Evolutionary conservation across 371 early-diverging fungal species (phyloP).

Genomic region (Mortierella sp.): DNA sequence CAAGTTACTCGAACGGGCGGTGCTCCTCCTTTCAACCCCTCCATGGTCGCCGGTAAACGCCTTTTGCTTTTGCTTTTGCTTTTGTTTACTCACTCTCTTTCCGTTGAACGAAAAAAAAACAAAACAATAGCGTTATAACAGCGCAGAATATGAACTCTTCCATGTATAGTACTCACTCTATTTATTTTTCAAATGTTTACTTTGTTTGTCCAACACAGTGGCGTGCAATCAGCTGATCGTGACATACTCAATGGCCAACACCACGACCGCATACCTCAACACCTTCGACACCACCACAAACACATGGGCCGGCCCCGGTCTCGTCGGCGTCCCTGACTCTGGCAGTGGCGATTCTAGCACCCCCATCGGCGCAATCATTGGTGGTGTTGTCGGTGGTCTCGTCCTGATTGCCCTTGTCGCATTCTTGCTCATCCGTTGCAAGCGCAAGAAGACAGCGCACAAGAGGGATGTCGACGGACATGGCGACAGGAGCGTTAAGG

Average conservation of each 20-base stretch:
- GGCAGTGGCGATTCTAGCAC: not conserved
- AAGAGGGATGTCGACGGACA: not conserved
- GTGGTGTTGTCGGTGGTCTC: slow-evolving; percentile 15
- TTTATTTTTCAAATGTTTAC: too few species aligned
- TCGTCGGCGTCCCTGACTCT: slow-evolving; percentile 5
- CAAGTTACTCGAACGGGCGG: slow-evolving; percentile 4
- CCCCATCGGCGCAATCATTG: slow-evolving; percentile 8
- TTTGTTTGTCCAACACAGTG: not conserved
- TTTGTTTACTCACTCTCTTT: too few species aligned
- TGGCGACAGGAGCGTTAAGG: not conserved
- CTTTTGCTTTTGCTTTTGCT: too few species aligned
- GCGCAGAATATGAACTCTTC: too few species aligned
- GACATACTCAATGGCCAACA: not conserved
- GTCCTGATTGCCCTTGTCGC: slow-evolving; percentile 15
- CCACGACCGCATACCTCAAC: slow-evolving; percentile 11
- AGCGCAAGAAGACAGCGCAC: not conserved
- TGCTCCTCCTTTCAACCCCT: slow-evolving; percentile 19
- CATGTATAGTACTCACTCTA: too few species aligned
- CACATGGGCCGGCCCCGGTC: slow-evolving; percentile 18
- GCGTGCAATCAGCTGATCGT: not conserved
- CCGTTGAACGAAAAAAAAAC: too few species aligned
- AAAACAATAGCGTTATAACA: too few species aligned
- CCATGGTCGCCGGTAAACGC: not conserved
- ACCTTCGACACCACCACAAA: slow-evolving; percentile 5
- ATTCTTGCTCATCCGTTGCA: slow-evolving; percentile 17